Evolutionary conservation across 2,329 filamentous ascomycete genomes (phyloP).

Genomic region (Hypoxylon sp.): DNA sequence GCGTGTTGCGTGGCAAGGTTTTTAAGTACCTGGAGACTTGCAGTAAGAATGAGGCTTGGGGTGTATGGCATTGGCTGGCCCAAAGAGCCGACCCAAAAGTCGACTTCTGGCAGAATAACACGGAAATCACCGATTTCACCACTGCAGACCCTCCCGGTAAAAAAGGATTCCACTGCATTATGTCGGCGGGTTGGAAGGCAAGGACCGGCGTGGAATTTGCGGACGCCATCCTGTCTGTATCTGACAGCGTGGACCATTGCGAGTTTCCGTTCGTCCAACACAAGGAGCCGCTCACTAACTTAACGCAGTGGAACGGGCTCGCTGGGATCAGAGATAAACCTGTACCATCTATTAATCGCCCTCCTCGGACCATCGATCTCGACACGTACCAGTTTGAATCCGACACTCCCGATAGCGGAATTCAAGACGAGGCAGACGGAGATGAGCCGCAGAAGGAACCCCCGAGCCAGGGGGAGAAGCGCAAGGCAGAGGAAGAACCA

Average conservation of each 20-base stretch:
- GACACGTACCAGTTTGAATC: background rate
- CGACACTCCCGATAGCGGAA: background rate
- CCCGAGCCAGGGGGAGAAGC: background rate
- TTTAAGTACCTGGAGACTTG: conserved; percentile 19
- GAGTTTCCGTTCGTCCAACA: conserved; percentile 25
- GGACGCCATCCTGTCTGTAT: conserved; percentile 21
- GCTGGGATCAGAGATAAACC: background rate
- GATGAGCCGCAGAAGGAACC: background rate
- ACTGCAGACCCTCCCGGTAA: conserved; percentile 8
- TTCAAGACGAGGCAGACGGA: background rate
- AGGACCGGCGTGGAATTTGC: conserved; percentile 41
- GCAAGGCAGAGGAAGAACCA: background rate
- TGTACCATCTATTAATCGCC: background rate
- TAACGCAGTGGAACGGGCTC: conserved; percentile 38
- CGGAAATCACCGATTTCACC: conserved; percentile 30
- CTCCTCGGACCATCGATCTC: background rate
- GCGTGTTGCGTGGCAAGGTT: conserved; percentile 36
- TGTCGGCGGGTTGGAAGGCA: conserved; percentile 43
- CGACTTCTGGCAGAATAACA: conserved; percentile 42
- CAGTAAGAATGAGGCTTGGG: conserved; percentile 34
- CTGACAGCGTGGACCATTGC: background rate
- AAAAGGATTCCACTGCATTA: conserved; percentile 29
- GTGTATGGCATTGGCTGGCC: conserved; percentile 44
- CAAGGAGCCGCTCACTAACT: conserved; percentile 17
- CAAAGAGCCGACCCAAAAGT: conserved; percentile 29